Percentiles rank a stretch among this genome's conserved stretches.
Conservation (phyloP, 2,329 filamentous ascomycete species). For the Aureobasidium sp. region DNA sequence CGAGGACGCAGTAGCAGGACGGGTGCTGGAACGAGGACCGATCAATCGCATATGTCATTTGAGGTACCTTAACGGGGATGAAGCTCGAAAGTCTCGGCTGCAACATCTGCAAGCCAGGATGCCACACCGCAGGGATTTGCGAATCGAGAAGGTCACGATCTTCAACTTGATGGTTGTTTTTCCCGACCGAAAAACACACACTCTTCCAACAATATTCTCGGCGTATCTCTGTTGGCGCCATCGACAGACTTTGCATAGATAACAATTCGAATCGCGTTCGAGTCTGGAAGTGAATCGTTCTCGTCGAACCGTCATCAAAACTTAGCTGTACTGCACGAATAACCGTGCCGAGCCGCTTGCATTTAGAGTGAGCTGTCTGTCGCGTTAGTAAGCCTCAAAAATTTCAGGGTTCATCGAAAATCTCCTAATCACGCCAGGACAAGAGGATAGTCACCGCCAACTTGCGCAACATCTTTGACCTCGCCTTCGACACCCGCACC, state of each 20-base stretch:
- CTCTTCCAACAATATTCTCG: background rate
- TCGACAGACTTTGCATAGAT: background rate
- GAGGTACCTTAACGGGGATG: background rate
- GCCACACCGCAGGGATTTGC: slow-evolving; percentile 1
- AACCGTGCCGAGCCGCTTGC: slow-evolving; percentile 7
- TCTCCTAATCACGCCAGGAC: slow-evolving; percentile 2
- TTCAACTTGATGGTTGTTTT: background rate
- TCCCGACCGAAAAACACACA: no score
- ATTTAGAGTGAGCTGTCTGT: slow-evolving; percentile 11
- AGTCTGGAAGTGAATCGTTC: background rate
- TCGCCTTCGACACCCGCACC: no score
- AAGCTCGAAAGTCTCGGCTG: slow-evolving; percentile 10
- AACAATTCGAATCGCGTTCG: background rate
- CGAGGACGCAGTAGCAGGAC: background rate
- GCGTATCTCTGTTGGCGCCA: background rate
- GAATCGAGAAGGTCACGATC: slow-evolving; percentile 4
- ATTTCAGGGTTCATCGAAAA: slow-evolving; percentile 7
- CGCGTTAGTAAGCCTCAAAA: slow-evolving; percentile 11
- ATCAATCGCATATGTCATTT: slow-evolving; percentile 1
- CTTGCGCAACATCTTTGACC: background rate
- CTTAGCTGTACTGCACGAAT: background rate
- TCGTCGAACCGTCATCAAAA: background rate
- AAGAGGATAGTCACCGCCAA: background rate
- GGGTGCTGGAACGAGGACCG: background rate
- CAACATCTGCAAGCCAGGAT: slow-evolving; percentile 2